Conservation (phyloP, 2,329 filamentous ascomycete genomes). For the Eutypella sp. region DNA sequence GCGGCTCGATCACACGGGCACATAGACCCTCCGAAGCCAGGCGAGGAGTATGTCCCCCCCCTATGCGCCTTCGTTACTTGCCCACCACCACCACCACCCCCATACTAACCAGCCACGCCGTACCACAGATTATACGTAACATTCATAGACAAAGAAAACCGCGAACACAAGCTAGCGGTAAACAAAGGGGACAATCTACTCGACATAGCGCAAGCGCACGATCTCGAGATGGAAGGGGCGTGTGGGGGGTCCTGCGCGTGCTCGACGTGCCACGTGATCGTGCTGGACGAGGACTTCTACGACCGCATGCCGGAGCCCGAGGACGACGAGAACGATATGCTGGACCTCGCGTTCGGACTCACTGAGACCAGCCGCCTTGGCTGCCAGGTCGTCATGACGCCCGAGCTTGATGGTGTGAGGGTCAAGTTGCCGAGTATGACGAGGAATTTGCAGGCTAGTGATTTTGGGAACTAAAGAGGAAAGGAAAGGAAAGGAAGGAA, state of each 20-base stretch:
- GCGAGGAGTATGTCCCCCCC: conserved; percentile 70
- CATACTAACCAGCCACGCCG: conserved; percentile 6
- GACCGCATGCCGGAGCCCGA: conserved; percentile 74
- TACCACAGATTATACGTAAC: conserved; percentile 71
- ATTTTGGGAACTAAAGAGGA: conserved; percentile 52
- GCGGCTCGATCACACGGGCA: conserved; percentile 65
- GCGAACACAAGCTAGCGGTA: conserved; percentile 72
- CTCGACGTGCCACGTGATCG: conserved; percentile 88
- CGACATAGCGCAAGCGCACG: conserved; percentile 90
- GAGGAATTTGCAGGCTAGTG: conserved; percentile 89
- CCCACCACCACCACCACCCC: conserved; percentile 1
- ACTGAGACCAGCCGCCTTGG: conserved; percentile 81
- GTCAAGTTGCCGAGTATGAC: conserved; percentile 91
- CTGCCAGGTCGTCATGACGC: conserved; percentile 88
- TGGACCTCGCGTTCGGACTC: conserved; percentile 84
- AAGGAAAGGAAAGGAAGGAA: not conserved
- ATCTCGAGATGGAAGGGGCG: conserved; percentile 97
- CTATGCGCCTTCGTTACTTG: conserved; percentile 1
- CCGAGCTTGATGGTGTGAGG: conserved; percentile 79
- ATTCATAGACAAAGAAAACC: conserved; percentile 87
- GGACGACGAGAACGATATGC: conserved; percentile 83
- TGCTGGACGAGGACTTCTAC: conserved; percentile 67
- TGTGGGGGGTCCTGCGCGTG: conserved; percentile 93
- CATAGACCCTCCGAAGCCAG: conserved; percentile 75
- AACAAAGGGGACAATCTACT: conserved; percentile 85